Evolutionary conservation across 192 early-diverging fungal genomes (phyloP), one percentile per base, ranked within the genome.

Genomic region (Podila clonocystis): DNA sequence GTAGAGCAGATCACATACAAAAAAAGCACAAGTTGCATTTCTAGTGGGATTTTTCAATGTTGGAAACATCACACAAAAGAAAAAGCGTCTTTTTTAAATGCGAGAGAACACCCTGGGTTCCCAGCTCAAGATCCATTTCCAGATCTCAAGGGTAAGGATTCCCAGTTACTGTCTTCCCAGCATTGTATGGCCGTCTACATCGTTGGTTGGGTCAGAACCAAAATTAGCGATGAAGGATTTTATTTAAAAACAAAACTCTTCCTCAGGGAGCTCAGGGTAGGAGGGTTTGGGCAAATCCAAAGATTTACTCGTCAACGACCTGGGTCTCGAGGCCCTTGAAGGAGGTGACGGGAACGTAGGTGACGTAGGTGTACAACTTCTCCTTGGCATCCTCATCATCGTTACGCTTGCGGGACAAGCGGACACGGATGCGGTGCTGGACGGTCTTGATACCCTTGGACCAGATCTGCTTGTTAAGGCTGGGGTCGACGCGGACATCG

Each of bases 311-410:
- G 83, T 92, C 91, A 67, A 88, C 84, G 63, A 84, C 85, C 85
- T 89, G 86, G 68, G 89, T 89, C 87, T 92, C 88, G 80, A 89
- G 86, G 89, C 96, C 96, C 92, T 97, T 98, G 90, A 97, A 98
- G 84, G 85, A 83, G 68, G 93, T 86, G 75, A 94, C 91, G 52
- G 92, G 91, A 63, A 99, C 98, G 75, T 89, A 89, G 74, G 94
- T 89, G 68, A 99, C 98, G 75, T 92, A 89, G 71, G 97, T 96
- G 94, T 96, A 99, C 57, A 99, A 92, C 94, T 98, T 98, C 89
- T 98, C 95, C 85, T 93, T 94, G 84, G 95, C 94, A 75, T 94
- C 91, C 85, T 99, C 98, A 82, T 91, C 94, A 78, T 99, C 98
- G 91, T 98, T 98, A 87, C 96, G 93, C 87, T 94, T 94, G 87